Conservation (phyloP, 2,329 filamentous ascomycete species). For the Fusarium sacchari region DNA sequence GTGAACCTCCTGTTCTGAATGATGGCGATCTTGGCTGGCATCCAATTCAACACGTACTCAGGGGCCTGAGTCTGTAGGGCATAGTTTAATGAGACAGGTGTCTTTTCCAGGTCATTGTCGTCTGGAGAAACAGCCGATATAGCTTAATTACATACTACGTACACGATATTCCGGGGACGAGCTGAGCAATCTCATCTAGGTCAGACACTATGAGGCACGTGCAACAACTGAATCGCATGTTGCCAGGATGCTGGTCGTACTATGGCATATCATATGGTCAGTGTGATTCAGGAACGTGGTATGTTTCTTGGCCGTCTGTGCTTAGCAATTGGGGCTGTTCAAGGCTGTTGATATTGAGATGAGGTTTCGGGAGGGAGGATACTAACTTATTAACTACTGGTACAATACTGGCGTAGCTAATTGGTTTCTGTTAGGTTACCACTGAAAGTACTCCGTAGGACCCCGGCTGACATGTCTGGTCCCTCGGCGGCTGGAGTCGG, state of each 20-base stretch:
- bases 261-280: constrained; percentile 23
- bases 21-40: constrained; percentile 4
- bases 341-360: not conserved
- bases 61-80: not conserved
- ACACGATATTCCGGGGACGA: constrained; percentile 21
- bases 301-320: constrained; percentile 15
- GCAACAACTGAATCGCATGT: constrained; percentile 40
- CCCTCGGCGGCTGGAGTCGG: constrained; percentile 27
- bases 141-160: constrained; percentile 23
- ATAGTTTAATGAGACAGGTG: constrained; percentile 15
- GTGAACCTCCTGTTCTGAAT: constrained; percentile 7
- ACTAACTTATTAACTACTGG: not conserved
- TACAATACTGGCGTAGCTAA: not conserved
- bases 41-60: constrained; percentile 1
- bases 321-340: constrained; percentile 5
- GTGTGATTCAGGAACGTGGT: constrained; percentile 3
- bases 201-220: constrained; percentile 37
- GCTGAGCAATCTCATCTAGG: constrained; percentile 21
- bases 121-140: constrained; percentile 7
- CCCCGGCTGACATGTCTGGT: not conserved
- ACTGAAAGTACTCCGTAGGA: not conserved
- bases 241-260: constrained; percentile 35
- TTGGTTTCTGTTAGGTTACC: not conserved
- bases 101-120: constrained; percentile 1
- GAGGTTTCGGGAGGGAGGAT: not conserved